Evolutionary conservation across 371 early-diverging fungal species (phyloP).

Genomic region (Zopfochytrium polystomum): DNA sequence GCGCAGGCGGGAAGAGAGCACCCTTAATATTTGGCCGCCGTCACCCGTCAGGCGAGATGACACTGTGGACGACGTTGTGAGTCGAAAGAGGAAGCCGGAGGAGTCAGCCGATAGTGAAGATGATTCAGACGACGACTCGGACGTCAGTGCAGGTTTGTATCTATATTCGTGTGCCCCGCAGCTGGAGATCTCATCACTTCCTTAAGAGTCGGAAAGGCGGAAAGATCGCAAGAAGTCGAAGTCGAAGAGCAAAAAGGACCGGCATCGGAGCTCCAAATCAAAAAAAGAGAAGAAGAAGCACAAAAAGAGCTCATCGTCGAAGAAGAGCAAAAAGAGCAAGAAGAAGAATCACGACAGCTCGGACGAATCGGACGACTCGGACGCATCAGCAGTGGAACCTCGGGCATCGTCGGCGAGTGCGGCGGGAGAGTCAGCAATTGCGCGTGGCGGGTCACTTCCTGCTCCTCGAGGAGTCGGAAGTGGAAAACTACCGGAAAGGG

Average conservation of each 20-base stretch:
- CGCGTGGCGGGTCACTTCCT: not conserved
- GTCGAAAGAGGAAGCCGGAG: conserved; percentile 13
- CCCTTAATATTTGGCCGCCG: conserved; percentile 36
- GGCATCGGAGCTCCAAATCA: conserved; percentile 13
- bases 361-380: conserved; percentile 6
- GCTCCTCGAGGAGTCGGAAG: conserved; percentile 20
- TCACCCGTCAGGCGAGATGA: conserved; percentile 27
- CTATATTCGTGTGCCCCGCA: not conserved
- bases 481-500: too few relatives aligned
- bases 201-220: not conserved
- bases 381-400: conserved; percentile 4
- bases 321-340: conserved; percentile 18
- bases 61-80: not conserved
- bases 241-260: conserved; percentile 10
- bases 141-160: conserved; percentile 11
- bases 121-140: conserved; percentile 16
- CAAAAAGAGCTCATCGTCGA: conserved; percentile 10
- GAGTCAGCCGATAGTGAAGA: not conserved
- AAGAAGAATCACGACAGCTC: conserved; percentile 11
- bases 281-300: conserved; percentile 20
- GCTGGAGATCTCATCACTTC: not conserved
- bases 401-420: not conserved
- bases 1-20: conserved; percentile 23
- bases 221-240: conserved; percentile 11
- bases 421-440: not conserved